Conservation (phyloP, 1,139 yeast species). For the Meyerozyma smithsonii region DNA sequence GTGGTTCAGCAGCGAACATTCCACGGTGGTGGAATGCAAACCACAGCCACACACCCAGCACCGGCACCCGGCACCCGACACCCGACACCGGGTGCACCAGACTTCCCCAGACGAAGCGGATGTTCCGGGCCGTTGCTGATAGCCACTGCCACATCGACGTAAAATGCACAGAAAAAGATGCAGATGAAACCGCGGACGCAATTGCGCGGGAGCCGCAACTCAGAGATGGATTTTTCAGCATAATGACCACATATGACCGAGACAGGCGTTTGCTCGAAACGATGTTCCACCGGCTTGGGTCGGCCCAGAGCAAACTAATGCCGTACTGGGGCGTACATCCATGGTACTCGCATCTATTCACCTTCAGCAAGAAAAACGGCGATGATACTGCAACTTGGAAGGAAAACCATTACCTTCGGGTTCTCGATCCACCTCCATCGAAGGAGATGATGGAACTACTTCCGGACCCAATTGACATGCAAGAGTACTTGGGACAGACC, state of each 20-base stretch:
- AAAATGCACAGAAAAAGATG: constrained; percentile 6
- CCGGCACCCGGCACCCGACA: too few species aligned
- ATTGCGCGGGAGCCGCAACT: constrained; percentile 4
- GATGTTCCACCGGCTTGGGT: constrained; percentile 20
- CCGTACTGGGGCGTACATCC: constrained; percentile 88
- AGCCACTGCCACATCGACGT: constrained; percentile 15
- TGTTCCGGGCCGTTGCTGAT: constrained; percentile 6
- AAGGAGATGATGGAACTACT: constrained; percentile 41
- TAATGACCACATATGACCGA: constrained; percentile 58
- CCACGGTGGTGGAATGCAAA: too few species aligned
- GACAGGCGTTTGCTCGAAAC: constrained; percentile 39
- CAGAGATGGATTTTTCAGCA: constrained; percentile 13
- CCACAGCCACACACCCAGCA: too few species aligned
- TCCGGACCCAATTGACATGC: constrained; percentile 58
- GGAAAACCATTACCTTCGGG: constrained; percentile 48
- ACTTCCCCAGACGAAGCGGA: background rate
- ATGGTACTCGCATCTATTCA: constrained; percentile 74
- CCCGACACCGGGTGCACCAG: background rate
- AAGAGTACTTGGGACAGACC: constrained; percentile 30
- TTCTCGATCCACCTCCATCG: constrained; percentile 42
- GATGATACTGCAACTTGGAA: constrained; percentile 22
- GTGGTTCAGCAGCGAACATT: too few species aligned
- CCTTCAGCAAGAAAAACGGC: constrained; percentile 15
- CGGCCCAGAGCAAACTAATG: constrained; percentile 24
- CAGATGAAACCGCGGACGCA: constrained; percentile 7